phyloP scores from a whole-genome alignment of 176 grass and related monocot species.

The Oryza coarctata region DNA sequence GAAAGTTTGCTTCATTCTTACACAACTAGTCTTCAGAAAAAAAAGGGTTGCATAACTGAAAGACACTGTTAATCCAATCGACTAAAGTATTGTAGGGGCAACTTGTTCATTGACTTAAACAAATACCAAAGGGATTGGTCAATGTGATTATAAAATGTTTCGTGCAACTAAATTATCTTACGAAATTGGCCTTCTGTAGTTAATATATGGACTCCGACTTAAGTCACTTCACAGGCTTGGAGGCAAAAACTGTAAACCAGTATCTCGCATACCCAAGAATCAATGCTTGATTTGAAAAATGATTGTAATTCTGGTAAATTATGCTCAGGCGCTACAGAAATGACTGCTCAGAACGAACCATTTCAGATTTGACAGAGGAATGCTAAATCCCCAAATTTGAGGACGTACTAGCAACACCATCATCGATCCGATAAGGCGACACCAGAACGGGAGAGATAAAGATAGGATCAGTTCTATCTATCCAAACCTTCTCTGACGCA shows the following conservation, averaged over 20 bases:
- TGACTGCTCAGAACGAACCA: not conserved
- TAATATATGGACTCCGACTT: too few relatives aligned
- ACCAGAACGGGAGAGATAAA: not conserved
- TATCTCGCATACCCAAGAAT: not conserved
- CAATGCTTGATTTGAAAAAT: not conserved
- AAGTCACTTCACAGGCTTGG: too few relatives aligned
- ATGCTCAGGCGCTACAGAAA: not conserved
- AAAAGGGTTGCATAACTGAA: not conserved
- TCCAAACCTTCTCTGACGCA: not conserved
- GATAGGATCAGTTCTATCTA: not conserved
- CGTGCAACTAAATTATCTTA: too few relatives aligned
- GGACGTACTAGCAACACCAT: not conserved
- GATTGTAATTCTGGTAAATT: not conserved
- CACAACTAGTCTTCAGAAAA: not conserved
- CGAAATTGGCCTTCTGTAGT: too few relatives aligned
- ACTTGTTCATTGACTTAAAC: too few relatives aligned
- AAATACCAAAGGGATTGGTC: too few relatives aligned
- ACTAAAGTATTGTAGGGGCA: too few relatives aligned
- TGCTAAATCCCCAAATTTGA: not conserved
- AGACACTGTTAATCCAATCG: too few relatives aligned
- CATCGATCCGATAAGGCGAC: not conserved
- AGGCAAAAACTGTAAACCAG: too few relatives aligned
- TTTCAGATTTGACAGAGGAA: not conserved
- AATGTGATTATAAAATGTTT: too few relatives aligned
- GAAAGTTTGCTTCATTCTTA: not conserved